Evolutionary conservation across 2,329 filamentous ascomycete species (phyloP), one percentile per base, ranked within the genome.

Genomic region (Colletotrichum eleusines): DNA sequence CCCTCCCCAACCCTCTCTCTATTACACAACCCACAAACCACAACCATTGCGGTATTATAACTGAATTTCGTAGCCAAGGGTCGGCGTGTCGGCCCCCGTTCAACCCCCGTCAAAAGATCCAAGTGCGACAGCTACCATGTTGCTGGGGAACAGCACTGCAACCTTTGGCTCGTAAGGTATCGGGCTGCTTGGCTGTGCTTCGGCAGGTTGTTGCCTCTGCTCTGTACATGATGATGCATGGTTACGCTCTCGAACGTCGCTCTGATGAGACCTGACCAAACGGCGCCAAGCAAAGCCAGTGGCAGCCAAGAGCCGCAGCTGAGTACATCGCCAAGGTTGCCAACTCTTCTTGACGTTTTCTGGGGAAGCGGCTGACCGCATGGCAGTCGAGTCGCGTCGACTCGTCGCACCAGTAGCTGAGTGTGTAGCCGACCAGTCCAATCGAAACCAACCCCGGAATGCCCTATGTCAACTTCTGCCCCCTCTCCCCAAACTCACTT

Each of bases 201-300:
- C n/a, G 20, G 44, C 44, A 5, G 55, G 20, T 44, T 44, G 38
- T 14, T 31, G 28, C 18, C 16, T 61, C 14, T 44, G n/a, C 28
- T 26, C 42, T 31, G 40, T 31, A 12, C n/a, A 42, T 18, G 46
- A 53, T 62, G 59, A 46, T n/a, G 28, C 28, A 14, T 54, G 5
- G 20, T 54, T n/a, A n/a, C n/a, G n/a, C n/a, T 18, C 18, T 60
- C 53, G 18, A 35, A 20, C n/a, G 48, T 44, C 46, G 12, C 50
- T 44, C n/a, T 20, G 20, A n/a, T n/a, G 53, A 65, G 54, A 69
- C 66, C 59, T 18, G 62, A 65, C 38, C 51, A 70, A 66, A 61
- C 67, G 31, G 33, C 26, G 67, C 67, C 67, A 61, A 61, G 67
- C 46, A 28, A 44, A 31, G 35, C 33, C 42, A 50, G 8, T 9